These are phyloP conservation scores for Colletotrichum lini DNA, from an alignment of 2,329 filamentous ascomycete species.

Conservation along the genomic window DNA sequence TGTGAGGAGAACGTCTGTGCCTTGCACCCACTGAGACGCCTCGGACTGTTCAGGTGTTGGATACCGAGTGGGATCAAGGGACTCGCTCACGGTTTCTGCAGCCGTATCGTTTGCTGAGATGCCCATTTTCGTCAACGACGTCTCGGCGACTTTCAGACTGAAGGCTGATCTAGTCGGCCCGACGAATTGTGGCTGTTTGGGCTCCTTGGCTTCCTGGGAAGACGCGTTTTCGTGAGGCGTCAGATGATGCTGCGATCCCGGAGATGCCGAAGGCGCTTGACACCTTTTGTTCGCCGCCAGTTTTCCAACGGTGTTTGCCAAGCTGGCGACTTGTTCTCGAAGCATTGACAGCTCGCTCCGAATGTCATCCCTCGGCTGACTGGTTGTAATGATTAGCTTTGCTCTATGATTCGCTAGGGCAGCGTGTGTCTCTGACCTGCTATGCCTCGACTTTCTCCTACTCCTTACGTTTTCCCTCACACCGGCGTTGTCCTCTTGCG, in stretches of 20 bases:
- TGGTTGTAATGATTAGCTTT: not conserved
- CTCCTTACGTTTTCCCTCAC: conserved; percentile 5
- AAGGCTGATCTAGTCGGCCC: conserved; percentile 54
- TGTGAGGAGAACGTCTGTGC: conserved; percentile 25
- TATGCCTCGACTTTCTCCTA: conserved; percentile 11
- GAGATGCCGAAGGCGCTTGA: conserved; percentile 11
- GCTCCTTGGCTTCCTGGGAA: conserved; percentile 39
- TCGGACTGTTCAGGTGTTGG: conserved; percentile 28
- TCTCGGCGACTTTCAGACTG: conserved; percentile 53
- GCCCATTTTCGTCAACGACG: conserved; percentile 54
- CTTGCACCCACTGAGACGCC: conserved; percentile 14
- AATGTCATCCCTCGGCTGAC: conserved; percentile 43
- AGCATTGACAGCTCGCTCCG: conserved; percentile 49
- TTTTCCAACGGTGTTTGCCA: conserved; percentile 48
- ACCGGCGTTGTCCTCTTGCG: conserved; percentile 43
- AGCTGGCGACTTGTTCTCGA: conserved; percentile 49
- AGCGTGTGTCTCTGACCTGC: not conserved
- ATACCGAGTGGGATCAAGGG: conserved; percentile 45
- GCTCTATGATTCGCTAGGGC: not conserved
- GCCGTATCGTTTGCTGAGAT: conserved; percentile 43
- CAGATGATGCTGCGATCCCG: conserved; percentile 27
- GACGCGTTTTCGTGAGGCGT: conserved; percentile 16
- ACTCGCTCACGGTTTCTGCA: conserved; percentile 44
- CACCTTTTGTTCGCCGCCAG: conserved; percentile 45
- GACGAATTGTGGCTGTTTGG: conserved; percentile 54